These are phyloP conservation scores for Remersonia thermophila DNA, from an alignment of 2,329 filamentous ascomycete species.

Conservation along the genomic window DNA sequence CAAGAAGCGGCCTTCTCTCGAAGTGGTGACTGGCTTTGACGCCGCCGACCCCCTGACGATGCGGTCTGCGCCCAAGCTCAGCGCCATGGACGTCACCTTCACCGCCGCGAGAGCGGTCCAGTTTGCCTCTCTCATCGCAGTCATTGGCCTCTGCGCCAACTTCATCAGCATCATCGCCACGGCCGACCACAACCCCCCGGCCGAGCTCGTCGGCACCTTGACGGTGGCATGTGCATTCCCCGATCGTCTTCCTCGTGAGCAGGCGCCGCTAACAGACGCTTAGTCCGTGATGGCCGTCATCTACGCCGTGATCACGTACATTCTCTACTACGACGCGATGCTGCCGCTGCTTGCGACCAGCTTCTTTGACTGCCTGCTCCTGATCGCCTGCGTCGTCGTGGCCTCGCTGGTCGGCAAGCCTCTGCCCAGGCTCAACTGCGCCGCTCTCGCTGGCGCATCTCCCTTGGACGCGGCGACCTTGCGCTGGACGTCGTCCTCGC, in stretches of 20 bases:
- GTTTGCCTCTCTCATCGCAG: constrained; percentile 13
- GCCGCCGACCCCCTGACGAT: constrained; percentile 5
- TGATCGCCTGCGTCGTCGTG: constrained; percentile 17
- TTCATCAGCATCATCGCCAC: constrained; percentile 14
- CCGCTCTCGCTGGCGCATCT: constrained; percentile 6
- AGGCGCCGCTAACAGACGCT: constrained; percentile 7
- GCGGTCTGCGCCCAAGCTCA: constrained; percentile 14
- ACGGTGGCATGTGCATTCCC: constrained; percentile 13
- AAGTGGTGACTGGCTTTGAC: constrained; percentile 12
- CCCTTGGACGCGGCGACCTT: not conserved
- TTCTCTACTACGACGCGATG: constrained; percentile 18
- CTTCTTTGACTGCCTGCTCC: constrained; percentile 12
- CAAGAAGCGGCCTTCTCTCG: constrained; percentile 14
- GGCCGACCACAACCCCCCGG: constrained; percentile 11
- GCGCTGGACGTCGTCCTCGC: constrained; percentile 2
- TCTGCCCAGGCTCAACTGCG: constrained; percentile 14
- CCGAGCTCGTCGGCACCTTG: constrained; percentile 16
- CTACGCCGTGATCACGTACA: constrained; percentile 17
- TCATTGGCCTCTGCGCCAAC: constrained; percentile 15
- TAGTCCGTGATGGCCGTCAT: constrained; percentile 12
- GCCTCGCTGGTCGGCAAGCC: constrained; percentile 16
- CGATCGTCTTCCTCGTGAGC: too few species aligned
- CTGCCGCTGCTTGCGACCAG: constrained; percentile 13
- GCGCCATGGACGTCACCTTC: constrained; percentile 16
- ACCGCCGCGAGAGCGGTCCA: constrained; percentile 14